A percentile compares a stretch with the other conserved stretches of the same genome.
Evolutionary conservation across 805 yeast species (phyloP).

Genomic region (Starmerella tilneyi): DNA sequence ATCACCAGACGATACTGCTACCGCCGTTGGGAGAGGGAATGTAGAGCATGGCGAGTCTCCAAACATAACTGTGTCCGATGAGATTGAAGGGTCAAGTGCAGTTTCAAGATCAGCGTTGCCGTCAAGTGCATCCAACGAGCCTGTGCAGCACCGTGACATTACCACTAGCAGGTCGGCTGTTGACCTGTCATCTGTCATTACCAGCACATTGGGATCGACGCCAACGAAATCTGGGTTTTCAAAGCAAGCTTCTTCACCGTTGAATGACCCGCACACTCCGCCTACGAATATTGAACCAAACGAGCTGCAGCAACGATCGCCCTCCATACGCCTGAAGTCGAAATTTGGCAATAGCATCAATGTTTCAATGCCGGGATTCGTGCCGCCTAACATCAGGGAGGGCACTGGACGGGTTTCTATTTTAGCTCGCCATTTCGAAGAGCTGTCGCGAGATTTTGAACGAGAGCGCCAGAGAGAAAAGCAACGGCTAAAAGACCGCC

Average conservation of each 20-base stretch:
- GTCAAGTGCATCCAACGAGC: no score
- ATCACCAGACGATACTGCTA: no score
- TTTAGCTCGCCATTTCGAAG: conserved; percentile 58
- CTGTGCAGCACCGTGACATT: no score
- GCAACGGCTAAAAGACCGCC: conserved; percentile 44
- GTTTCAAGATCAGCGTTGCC: no score
- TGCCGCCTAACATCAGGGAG: conserved; percentile 28
- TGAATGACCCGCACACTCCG: background rate
- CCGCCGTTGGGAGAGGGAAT: no score
- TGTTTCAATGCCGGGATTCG: conserved; percentile 39
- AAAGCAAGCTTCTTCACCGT: background rate
- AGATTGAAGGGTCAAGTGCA: no score
- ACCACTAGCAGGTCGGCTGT: no score
- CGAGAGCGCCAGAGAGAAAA: conserved; percentile 75
- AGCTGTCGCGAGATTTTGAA: conserved; percentile 74
- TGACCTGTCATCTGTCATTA: background rate
- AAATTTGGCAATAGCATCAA: conserved; percentile 23
- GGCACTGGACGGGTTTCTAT: conserved; percentile 29
- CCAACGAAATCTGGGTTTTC: background rate
- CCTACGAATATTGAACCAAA: background rate
- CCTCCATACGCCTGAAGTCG: conserved; percentile 19
- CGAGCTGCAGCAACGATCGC: background rate
- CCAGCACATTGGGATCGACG: background rate
- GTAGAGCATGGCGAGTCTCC: no score
- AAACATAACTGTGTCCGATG: no score